Base-by-base conservation (phyloP, 108 stramenopile species). In the Cyclotella sp. region DNA sequence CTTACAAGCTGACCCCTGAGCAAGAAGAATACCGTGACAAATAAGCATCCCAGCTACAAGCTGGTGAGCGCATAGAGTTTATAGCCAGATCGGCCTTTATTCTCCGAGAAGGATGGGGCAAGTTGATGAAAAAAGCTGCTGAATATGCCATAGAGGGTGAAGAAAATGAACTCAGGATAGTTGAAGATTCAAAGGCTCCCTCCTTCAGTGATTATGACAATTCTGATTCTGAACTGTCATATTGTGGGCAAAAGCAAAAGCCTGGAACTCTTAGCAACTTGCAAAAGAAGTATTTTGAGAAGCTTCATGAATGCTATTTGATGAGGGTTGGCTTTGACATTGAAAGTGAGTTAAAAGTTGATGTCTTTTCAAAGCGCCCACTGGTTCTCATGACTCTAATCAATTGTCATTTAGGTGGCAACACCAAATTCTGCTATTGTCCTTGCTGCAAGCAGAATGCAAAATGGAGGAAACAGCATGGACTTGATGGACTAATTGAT, bases 321-420 rank as follows among this genome's bases (percentile, higher is more conserved):
- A 55, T 55, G 54, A 55, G 12, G 54, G 19, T n/a, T 19, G 54
- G 54, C 18, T 55, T 55, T 21, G 54, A 55, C 19, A 19, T 55
- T 21, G 21, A 9, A 9, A n/a, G 12, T 13, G 14, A 11, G 12
- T 19, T 15, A n/a, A 11, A n/a, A 9, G 16, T n/a, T n/a, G 19
- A n/a, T 21, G 9, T 55, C n/a, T n/a, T n/a, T n/a, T n/a, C n/a
- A n/a, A n/a, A n/a, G n/a, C n/a, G n/a, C n/a, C n/a, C n/a, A n/a
- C 21, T 55, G 54, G 9, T 14, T 46, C 14, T 14, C 9, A 13
- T 14, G 14, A n/a, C 16, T n/a, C 19, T 9, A 21, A 19, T 19
- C 19, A 55, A 15, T n/a, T 55, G 9, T 46, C 12, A 9, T 9
- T 21, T 19, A 19, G 54, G 21, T 55, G 14, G 14, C 45, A 46